phyloP scores from a whole-genome alignment of 345 rosid genomes.

The Brassica napus region DNA sequence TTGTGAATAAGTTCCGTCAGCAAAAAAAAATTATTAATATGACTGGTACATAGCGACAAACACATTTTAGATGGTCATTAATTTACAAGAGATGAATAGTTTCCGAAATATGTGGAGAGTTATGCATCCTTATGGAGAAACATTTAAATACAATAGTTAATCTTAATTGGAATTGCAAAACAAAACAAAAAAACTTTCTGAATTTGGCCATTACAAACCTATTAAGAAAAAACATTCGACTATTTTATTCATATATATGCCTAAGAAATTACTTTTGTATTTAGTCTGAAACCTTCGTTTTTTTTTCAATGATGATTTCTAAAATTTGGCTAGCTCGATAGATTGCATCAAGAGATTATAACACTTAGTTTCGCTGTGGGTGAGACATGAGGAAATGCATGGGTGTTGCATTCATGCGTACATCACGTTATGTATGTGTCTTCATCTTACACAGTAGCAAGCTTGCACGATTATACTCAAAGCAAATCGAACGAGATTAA shows the following conservation, averaged over 20 bases:
- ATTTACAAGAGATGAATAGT: neutral
- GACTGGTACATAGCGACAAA: neutral
- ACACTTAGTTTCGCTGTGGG: too few relatives aligned
- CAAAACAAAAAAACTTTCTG: neutral
- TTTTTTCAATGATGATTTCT: neutral
- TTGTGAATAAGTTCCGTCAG: neutral
- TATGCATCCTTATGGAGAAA: neutral
- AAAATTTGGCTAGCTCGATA: neutral
- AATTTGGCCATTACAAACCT: neutral
- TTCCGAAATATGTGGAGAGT: neutral
- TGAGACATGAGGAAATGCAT: neutral
- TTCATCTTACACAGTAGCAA: conserved; percentile 10
- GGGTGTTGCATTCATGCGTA: neutral
- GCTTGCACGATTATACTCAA: conserved; percentile 26
- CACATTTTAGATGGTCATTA: neutral
- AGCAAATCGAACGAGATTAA: neutral
- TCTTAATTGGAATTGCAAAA: neutral
- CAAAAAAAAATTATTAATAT: neutral
- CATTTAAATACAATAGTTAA: neutral
- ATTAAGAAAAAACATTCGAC: neutral
- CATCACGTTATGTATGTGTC: conserved; percentile 15
- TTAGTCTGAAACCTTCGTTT: neutral
- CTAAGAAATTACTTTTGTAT: neutral
- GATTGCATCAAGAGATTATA: too few relatives aligned
- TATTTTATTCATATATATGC: neutral